These are phyloP conservation scores for Diplocarpon mali DNA, from an alignment of 2,329 filamentous ascomycete species.

Conservation along the genomic window DNA sequence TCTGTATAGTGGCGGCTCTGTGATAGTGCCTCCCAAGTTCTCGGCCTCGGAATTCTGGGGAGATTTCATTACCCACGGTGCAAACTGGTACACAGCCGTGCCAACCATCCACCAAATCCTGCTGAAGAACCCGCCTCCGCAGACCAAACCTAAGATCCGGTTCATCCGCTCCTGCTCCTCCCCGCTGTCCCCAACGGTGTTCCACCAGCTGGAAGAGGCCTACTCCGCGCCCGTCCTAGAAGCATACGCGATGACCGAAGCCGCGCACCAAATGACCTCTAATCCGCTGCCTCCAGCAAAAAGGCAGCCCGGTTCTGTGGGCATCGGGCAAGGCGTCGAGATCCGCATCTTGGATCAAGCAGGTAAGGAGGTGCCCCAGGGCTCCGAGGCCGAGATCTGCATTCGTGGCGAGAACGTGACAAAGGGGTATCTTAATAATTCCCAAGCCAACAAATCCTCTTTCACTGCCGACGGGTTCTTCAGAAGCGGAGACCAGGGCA, in stretches of 20 bases:
- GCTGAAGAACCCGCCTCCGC: conserved; percentile 60
- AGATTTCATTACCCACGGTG: conserved; percentile 61
- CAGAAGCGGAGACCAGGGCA: conserved; percentile 79
- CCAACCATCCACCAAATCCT: conserved; percentile 88
- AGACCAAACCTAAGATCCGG: conserved; percentile 59
- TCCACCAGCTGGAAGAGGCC: conserved; percentile 65
- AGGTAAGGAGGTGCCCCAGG: conserved; percentile 57
- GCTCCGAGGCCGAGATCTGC: conserved; percentile 70
- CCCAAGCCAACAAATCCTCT: conserved; percentile 59
- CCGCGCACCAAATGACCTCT: conserved; percentile 75
- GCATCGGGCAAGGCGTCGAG: conserved; percentile 73
- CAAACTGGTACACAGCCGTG: conserved; percentile 91
- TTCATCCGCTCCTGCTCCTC: conserved; percentile 86
- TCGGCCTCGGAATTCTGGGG: conserved; percentile 75
- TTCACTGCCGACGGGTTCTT: conserved; percentile 74
- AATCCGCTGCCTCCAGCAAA: conserved; percentile 60
- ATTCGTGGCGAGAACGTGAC: conserved; percentile 77
- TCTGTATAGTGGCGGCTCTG: conserved; percentile 63
- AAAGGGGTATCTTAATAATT: conserved; percentile 76
- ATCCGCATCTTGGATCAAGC: conserved; percentile 63
- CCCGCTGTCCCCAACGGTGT: conserved; percentile 69
- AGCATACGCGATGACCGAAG: conserved; percentile 90
- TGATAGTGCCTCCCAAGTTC: conserved; percentile 69
- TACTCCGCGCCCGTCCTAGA: conserved; percentile 75
- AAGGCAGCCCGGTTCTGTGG: conserved; percentile 72